These are phyloP conservation scores for Grosmannia clavigera DNA, from an alignment of 2,329 filamentous ascomycete genomes.

Conservation along the genomic window DNA sequence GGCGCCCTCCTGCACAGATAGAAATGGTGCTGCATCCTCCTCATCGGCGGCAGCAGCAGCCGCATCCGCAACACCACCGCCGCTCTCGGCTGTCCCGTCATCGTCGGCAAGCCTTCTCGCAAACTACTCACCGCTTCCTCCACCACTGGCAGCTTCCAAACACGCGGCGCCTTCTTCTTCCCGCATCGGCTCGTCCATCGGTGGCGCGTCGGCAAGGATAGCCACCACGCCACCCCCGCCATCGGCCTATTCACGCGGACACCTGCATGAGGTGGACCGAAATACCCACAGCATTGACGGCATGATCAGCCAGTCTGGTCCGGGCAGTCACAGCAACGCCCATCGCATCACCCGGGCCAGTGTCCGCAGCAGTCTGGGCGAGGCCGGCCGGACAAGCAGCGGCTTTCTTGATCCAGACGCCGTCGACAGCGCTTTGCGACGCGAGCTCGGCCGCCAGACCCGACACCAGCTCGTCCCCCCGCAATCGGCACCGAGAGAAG, in stretches of 20 bases:
- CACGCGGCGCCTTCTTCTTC: not conserved
- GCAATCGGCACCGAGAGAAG: slow-evolving; percentile 28
- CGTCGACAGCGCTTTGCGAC: slow-evolving; percentile 36
- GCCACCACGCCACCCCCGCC: slow-evolving; percentile 8
- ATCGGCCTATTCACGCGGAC: not conserved
- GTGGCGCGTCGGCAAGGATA: slow-evolving; percentile 1
- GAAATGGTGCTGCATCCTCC: not conserved
- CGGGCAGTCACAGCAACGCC: not conserved
- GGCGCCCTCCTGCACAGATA: not conserved
- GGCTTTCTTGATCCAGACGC: slow-evolving; percentile 33
- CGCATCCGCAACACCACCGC: not conserved
- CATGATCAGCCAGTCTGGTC: not conserved
- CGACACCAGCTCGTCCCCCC: slow-evolving; percentile 4
- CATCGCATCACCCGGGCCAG: not conserved
- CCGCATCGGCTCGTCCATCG: not conserved
- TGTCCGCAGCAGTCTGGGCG: not conserved
- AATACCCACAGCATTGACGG: slow-evolving; percentile 1
- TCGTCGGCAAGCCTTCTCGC: not conserved
- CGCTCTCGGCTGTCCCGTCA: not conserved
- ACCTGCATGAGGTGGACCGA: slow-evolving; percentile 4
- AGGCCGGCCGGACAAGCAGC: not conserved
- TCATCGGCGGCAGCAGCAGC: not conserved
- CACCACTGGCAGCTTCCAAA: not conserved
- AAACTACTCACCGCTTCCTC: not conserved
- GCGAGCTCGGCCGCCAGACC: slow-evolving; percentile 29